A percentile compares a stretch with the other conserved stretches of the same genome.
Conservation (phyloP, 2,329 filamentous ascomycete species). For the Botrytis fragariae region DNA sequence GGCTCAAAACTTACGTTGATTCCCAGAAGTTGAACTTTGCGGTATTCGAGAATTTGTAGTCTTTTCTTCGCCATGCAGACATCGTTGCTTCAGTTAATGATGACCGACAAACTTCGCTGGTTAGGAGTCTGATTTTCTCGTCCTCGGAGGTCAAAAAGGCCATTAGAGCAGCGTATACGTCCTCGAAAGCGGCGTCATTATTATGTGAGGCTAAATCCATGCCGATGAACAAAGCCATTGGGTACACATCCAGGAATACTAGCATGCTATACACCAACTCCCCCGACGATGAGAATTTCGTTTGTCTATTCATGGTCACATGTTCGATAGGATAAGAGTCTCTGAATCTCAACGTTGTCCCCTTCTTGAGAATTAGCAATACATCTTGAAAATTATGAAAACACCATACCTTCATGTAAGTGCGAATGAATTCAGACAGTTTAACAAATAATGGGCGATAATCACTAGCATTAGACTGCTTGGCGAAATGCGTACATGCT, state of each 20-base stretch:
- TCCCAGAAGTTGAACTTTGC: constrained; percentile 40
- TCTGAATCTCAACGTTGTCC: constrained; percentile 26
- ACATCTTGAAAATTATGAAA: not conserved
- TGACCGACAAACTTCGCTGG: constrained; percentile 34
- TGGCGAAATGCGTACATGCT: constrained; percentile 61
- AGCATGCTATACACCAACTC: constrained; percentile 53
- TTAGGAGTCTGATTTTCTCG: constrained; percentile 36
- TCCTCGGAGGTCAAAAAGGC: constrained; percentile 37
- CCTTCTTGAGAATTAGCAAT: constrained; percentile 29
- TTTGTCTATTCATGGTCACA: constrained; percentile 42
- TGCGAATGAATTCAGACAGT: constrained; percentile 55
- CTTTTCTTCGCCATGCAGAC: constrained; percentile 29
- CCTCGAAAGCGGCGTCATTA: constrained; percentile 39
- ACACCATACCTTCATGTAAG: constrained; percentile 52
- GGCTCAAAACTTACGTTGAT: constrained; percentile 37
- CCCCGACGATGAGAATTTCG: constrained; percentile 43
- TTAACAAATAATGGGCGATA: constrained; percentile 56
- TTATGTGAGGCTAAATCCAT: constrained; percentile 40
- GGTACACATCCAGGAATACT: constrained; percentile 55
- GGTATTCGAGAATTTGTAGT: constrained; percentile 24
- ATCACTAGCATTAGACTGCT: constrained; percentile 47
- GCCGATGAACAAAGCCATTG: constrained; percentile 48
- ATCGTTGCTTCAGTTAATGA: constrained; percentile 33
- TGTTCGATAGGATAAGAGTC: constrained; percentile 41
- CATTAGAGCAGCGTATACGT: constrained; percentile 34